Evolutionary conservation across 352 stramenopile genomes (phyloP).

Genomic region (Globisporangium iwayamae): DNA sequence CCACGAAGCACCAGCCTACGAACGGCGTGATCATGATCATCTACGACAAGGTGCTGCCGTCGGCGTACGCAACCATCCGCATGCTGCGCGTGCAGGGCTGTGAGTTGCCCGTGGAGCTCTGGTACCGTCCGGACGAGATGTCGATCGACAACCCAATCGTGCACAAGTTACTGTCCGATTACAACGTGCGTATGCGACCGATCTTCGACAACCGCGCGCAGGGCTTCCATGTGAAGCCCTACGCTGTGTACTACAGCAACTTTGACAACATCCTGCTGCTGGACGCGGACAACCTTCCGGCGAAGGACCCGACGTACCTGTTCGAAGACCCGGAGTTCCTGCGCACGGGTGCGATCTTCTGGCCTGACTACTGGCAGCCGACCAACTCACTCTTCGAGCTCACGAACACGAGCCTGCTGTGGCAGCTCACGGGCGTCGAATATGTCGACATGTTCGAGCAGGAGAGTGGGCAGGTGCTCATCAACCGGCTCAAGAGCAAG

Average conservation of each 20-base stretch:
- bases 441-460: conserved; percentile 86
- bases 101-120: conserved; percentile 76
- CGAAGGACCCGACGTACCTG: conserved; percentile 80
- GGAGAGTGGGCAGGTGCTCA: conserved; percentile 83
- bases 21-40: conserved; percentile 85
- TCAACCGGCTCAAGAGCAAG: conserved; percentile 74
- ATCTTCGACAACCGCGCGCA: conserved; percentile 76
- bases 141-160: conserved; percentile 79
- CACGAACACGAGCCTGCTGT: conserved; percentile 67
- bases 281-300: conserved; percentile 78
- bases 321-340: conserved; percentile 80
- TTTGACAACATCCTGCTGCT: conserved; percentile 84
- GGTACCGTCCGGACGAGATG: conserved; percentile 86
- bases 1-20: conserved; percentile 42
- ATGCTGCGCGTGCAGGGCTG: conserved; percentile 77
- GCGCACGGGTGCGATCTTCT: conserved; percentile 77
- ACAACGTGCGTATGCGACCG: conserved; percentile 71
- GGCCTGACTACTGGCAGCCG: conserved; percentile 83
- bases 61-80: conserved; percentile 73
- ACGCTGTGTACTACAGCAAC: conserved; percentile 84
- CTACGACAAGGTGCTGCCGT: conserved; percentile 78
- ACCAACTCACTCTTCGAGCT: conserved; percentile 81
- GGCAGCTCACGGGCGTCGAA: conserved; percentile 67
- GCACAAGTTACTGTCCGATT: conserved; percentile 58
- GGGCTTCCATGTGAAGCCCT: conserved; percentile 82